Evolutionary conservation across 306 rosid genomes (phyloP).

Genomic region (Lotus japonicus): DNA sequence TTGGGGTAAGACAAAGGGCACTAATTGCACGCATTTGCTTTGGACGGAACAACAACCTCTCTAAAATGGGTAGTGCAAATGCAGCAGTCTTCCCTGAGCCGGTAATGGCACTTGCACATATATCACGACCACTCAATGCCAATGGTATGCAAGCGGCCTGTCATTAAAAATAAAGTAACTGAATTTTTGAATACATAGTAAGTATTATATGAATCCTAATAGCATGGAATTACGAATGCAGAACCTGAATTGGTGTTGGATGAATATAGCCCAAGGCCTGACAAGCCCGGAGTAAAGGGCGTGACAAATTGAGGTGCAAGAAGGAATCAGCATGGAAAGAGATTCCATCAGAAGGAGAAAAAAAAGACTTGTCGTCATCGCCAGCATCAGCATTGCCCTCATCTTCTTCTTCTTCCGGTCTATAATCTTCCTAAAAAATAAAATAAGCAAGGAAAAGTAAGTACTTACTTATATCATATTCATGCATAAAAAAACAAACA

Average conservation of each 20-base stretch:
- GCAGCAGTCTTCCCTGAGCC: constrained; percentile 99
- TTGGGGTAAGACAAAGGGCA: constrained; percentile 88
- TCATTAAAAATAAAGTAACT: constrained; percentile 12
- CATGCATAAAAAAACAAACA: too few species aligned
- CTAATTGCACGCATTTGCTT: constrained; percentile 75
- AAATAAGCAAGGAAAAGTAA: background rate
- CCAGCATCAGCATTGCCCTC: constrained; percentile 30
- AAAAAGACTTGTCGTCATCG: constrained; percentile 50
- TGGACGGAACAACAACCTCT: constrained; percentile 85
- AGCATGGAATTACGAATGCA: background rate
- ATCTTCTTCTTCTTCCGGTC: constrained; percentile 54
- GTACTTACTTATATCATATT: background rate
- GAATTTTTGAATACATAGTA: background rate
- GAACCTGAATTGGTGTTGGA: constrained; percentile 99
- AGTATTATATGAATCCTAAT: background rate
- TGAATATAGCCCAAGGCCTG: constrained; percentile 75
- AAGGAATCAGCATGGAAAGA: constrained; percentile 91
- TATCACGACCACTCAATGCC: constrained; percentile 85
- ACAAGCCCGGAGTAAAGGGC: constrained; percentile 92
- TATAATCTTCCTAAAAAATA: constrained; percentile 61
- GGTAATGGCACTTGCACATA: constrained; percentile 97
- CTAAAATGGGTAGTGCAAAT: constrained; percentile 80
- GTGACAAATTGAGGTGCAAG: constrained; percentile 84
- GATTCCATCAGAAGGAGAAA: constrained; percentile 67
- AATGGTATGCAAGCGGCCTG: constrained; percentile 88